Evolutionary conservation across 2,329 filamentous ascomycete species (phyloP), one percentile per base, ranked within the genome.

Genomic region (Trichoderma sp.): DNA sequence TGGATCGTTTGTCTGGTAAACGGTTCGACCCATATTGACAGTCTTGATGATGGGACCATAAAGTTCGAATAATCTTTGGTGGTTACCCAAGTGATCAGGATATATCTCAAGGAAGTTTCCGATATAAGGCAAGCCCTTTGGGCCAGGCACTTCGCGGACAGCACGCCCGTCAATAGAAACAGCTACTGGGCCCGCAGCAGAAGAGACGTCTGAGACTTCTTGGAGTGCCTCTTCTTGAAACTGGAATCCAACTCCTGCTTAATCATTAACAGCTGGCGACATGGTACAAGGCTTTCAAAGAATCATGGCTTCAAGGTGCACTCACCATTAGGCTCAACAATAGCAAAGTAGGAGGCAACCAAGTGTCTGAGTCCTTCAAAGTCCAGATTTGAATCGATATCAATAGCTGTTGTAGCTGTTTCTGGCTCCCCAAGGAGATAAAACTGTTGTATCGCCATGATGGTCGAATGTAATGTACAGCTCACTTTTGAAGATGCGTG

Each of bases 71-170:
- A 87, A 77, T 0, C 85, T 80, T 57, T 86, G 81, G 68, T 87
- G 83, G 75, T 88, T 88, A 3, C 86, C 86, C 0, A 88, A 79
- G 70, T 87, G 85, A 71, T 88, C 86, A 0, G 86, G 86, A 72
- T 82, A 88, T 11, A 88, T 76, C 70, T 88, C 85, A 56, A 84
- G 84, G 76, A 82, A 85, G 72, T 83, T 87, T 24, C 86, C 86
- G 3, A 88, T 76, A n/a, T 82, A 78, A 2, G 84, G 83, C 1
- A 84, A 76, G 5, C 80, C 82, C 21, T 75, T 77, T 5, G 86
- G 84, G 0, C 86, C 86, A 2, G 84, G 86, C 8, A 88, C 76
- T 2, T 83, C 78, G 1, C 82, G 83, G 7, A 87, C 82, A 4
- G 79, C 73, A 47, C 84, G 79, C 27, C 85, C 84, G 68, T 87